Evolutionary conservation across 139 green algal genomes (phyloP).

Genomic region (Chlorokybus atmophyticus): DNA sequence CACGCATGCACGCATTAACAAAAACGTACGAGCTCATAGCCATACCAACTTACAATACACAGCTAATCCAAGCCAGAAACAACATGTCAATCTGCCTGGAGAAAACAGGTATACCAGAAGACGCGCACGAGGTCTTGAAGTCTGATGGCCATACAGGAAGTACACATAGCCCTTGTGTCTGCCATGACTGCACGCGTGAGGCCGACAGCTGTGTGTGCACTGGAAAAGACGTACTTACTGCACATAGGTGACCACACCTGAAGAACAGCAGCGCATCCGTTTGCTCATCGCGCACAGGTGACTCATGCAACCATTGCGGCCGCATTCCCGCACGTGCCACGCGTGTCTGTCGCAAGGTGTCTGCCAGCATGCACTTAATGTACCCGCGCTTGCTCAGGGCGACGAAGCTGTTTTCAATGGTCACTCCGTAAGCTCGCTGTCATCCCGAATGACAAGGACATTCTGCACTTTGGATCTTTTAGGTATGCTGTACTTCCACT

Average conservation of each 20-base stretch:
- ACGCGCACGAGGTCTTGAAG: slow-evolving; percentile 35
- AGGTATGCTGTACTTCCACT: slow-evolving; percentile 38
- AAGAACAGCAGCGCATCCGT: slow-evolving; percentile 76
- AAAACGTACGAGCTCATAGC: slow-evolving; percentile 37
- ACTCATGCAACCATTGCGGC: slow-evolving; percentile 48
- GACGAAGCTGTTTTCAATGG: slow-evolving; percentile 25
- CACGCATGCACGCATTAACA: slow-evolving; percentile 40
- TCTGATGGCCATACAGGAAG: slow-evolving; percentile 44
- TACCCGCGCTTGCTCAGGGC: slow-evolving; percentile 53
- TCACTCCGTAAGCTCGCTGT: slow-evolving; percentile 8
- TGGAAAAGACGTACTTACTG: too few relatives aligned
- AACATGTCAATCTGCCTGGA: too few relatives aligned
- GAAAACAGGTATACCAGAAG: neutral
- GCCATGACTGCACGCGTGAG: too few relatives aligned
- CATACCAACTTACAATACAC: too few relatives aligned
- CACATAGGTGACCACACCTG: slow-evolving; percentile 51
- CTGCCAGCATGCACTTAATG: slow-evolving; percentile 68
- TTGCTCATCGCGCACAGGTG: slow-evolving; percentile 40
- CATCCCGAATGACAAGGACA: neutral
- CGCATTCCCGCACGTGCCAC: slow-evolving; percentile 33
- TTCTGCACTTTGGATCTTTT: slow-evolving; percentile 33
- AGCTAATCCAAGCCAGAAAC: too few relatives aligned
- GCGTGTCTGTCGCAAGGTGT: slow-evolving; percentile 36
- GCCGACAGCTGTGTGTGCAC: too few relatives aligned
- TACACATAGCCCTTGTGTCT: slow-evolving; percentile 36